Percentiles rank a stretch among this genome's conserved stretches.
phyloP scores from a whole-genome alignment of 2,329 filamentous ascomycete species.

The Penicillium sp. region DNA sequence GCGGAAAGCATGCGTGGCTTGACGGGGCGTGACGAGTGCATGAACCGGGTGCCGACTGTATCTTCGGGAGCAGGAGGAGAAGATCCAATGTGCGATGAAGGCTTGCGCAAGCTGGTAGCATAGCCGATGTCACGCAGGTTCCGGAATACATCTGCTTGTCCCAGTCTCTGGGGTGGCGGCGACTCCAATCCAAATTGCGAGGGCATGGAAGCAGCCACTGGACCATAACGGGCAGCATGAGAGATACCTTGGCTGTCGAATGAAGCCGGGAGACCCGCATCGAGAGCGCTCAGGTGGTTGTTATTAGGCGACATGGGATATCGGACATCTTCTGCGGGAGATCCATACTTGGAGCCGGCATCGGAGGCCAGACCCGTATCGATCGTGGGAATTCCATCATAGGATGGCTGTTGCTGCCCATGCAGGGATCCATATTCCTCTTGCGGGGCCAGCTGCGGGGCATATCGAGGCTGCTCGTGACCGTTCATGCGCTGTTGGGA shows the following conservation, averaged over 20 bases:
- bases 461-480: constrained; percentile 45
- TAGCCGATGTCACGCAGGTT: constrained; percentile 65
- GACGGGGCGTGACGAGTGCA: constrained; percentile 66
- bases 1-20: constrained; percentile 58
- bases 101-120: constrained; percentile 68
- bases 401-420: constrained; percentile 44
- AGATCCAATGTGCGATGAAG: constrained; percentile 49
- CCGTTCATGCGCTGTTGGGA: constrained; percentile 57
- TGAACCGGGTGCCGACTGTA: constrained; percentile 61
- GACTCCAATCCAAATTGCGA: constrained; percentile 84
- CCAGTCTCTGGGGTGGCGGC: constrained; percentile 68
- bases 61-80: constrained; percentile 65
- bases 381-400: constrained; percentile 54
- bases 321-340: constrained; percentile 74
- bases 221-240: constrained; percentile 82
- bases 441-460: constrained; percentile 41
- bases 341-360: constrained; percentile 69
- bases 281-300: constrained; percentile 79
- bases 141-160: constrained; percentile 61
- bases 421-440: constrained; percentile 45
- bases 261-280: constrained; percentile 87
- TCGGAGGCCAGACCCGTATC: constrained; percentile 60
- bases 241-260: constrained; percentile 97
- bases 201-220: constrained; percentile 88
- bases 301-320: constrained; percentile 74